phyloP scores from a whole-genome alignment of 257 asterid genomes.

The Lantana camara region DNA sequence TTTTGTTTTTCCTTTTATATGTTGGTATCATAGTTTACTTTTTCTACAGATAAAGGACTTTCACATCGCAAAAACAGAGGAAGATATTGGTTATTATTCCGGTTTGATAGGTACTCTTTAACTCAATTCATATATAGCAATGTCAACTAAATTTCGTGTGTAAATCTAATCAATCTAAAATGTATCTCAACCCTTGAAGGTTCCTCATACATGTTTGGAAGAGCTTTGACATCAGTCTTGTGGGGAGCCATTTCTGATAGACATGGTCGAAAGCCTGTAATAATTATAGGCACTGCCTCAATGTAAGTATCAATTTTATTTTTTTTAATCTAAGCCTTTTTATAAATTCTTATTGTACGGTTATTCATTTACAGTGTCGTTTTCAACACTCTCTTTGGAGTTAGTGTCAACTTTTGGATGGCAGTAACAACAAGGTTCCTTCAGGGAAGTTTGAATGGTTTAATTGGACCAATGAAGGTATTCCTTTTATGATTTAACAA shows the following conservation, averaged over 20 bases:
- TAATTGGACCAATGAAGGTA: slow-evolving; percentile 84
- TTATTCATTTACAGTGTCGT: slow-evolving; percentile 54
- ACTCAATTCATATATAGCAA: background rate
- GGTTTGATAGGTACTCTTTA: slow-evolving; percentile 63
- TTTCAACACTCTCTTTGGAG: slow-evolving; percentile 82
- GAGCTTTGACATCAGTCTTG: slow-evolving; percentile 66
- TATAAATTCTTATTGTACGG: background rate
- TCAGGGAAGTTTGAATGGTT: slow-evolving; percentile 75
- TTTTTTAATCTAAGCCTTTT: no score
- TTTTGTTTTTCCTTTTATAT: background rate
- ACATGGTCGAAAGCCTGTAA: slow-evolving; percentile 76
- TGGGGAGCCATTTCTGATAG: slow-evolving; percentile 75
- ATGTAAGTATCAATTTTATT: slow-evolving; percentile 66
- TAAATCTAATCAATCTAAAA: background rate
- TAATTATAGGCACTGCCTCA: slow-evolving; percentile 59
- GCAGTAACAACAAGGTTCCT: slow-evolving; percentile 74
- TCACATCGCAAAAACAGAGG: slow-evolving; percentile 69
- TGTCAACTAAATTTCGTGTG: background rate
- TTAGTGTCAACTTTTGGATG: slow-evolving; percentile 77
- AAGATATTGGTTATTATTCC: slow-evolving; percentile 75
- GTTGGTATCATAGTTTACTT: slow-evolving; percentile 5
- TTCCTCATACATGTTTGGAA: slow-evolving; percentile 70
- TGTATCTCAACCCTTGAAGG: slow-evolving; percentile 40
- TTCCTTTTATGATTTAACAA: background rate
- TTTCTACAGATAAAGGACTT: slow-evolving; percentile 64